Evolutionary conservation across 106 monocot genomes (phyloP).

Genomic region (Dendrobium nobile): DNA sequence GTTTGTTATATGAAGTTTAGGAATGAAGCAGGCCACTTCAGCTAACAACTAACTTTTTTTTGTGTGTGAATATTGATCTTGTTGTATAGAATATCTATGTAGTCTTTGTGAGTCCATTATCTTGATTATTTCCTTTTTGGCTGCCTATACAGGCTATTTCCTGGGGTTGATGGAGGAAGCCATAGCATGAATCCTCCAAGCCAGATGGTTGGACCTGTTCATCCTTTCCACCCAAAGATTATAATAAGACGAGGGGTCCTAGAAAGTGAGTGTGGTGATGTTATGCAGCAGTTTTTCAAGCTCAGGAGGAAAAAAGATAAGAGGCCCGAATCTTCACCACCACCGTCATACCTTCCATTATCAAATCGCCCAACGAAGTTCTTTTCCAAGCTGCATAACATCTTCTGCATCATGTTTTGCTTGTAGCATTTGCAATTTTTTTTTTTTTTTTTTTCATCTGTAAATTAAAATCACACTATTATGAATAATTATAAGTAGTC

Average conservation of each 20-base stretch:
- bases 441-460: not conserved
- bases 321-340: conserved; percentile 21
- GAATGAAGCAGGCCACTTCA: not conserved
- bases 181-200: conserved; percentile 17
- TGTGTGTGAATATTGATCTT: not conserved
- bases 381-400: conserved; percentile 46
- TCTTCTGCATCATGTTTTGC: conserved; percentile 64
- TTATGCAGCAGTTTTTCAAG: conserved; percentile 89
- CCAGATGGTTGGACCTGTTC: conserved; percentile 56
- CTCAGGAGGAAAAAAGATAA: conserved; percentile 64
- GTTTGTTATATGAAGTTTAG: not conserved
- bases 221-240: conserved; percentile 92
- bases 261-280: conserved; percentile 61
- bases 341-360: conserved; percentile 26
- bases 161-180: conserved; percentile 46
- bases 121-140: not conserved
- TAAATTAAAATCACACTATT: not conserved
- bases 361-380: conserved; percentile 45
- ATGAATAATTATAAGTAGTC: too few relatives aligned
- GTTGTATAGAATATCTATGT: not conserved
- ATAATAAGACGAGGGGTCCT: conserved; percentile 64
- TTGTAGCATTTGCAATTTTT: conserved; percentile 29
- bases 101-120: not conserved
- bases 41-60: not conserved
- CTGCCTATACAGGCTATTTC: conserved; percentile 49